phyloP scores from a whole-genome alignment of 2,329 filamentous ascomycete species.

The Arthroderma uncinatum region DNA sequence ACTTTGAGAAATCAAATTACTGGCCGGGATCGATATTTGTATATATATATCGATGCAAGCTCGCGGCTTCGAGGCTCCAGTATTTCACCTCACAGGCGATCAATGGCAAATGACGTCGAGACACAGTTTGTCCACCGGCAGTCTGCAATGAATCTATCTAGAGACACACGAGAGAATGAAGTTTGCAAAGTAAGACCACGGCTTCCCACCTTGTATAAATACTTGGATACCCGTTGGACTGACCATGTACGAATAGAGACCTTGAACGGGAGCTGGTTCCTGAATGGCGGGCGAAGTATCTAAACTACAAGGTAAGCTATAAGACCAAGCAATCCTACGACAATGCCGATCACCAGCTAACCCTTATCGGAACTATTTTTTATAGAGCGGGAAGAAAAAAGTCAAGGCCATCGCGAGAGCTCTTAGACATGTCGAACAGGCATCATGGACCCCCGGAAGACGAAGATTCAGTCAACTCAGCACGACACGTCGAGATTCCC shows the following conservation, averaged over 20 bases:
- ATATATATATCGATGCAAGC: neutral
- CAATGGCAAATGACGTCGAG: neutral
- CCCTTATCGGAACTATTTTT: neutral
- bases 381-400: slow-evolving; percentile 69
- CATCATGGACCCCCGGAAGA: slow-evolving; percentile 40
- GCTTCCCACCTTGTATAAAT: neutral
- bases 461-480: slow-evolving; percentile 20
- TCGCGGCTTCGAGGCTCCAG: neutral
- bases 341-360: slow-evolving; percentile 5
- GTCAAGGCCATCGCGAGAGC: slow-evolving; percentile 72
- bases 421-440: slow-evolving; percentile 50
- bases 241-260: slow-evolving; percentile 43
- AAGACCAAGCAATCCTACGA: neutral
- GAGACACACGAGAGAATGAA: slow-evolving; percentile 37
- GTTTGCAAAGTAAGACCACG: slow-evolving; percentile 50
- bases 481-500: neutral
- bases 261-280: slow-evolving; percentile 80
- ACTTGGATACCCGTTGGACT: slow-evolving; percentile 9
- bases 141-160: neutral
- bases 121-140: neutral
- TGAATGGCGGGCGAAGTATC: slow-evolving; percentile 89
- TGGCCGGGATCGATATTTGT: neutral
- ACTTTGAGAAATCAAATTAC: neutral
- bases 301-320: slow-evolving; percentile 68
- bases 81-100: neutral